Base-by-base conservation (phyloP, 176 grass and related monocot genomes). In the Juncus inflexus region DNA sequence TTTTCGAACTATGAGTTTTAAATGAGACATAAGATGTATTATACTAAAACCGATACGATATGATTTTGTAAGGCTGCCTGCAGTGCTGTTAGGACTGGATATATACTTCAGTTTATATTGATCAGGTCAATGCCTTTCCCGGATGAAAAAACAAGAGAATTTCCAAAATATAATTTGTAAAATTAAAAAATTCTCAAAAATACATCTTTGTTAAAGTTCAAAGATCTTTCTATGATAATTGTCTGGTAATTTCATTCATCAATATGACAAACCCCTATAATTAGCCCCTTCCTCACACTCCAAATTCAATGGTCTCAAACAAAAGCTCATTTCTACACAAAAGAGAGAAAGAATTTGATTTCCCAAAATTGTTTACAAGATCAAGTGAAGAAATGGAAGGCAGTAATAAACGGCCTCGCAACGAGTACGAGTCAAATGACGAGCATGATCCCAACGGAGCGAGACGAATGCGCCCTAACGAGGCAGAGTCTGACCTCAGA, bases 161-260 rank as follows among this genome's bases (percentile, higher is more conserved):
- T 58, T 71, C 67, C 52, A 41, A 35, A 15, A 54, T n/a, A 40
- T 71, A 59, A 71, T 52, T 71, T 71, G 37, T 35, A 57, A 7
- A 58, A 10, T 43, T 70, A 37, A 58, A 70, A 7, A 58, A 9
- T 39, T 58, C 1, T 9, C 5, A 6, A 6, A 15, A 70, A 2
- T 16, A 9, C 15, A 52, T 55, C 55, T 69, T 52, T 8, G 3
- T 71, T 71, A 15, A 71, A 11, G 42, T 71, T 71, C 67, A 35
- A 42, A 35, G 8, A 37, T 58, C 67, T 58, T 71, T 58, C 67
- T 6, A 45, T 45, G 67, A 58, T 57, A 9, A 43, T 59, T 36
- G 1, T 15, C 19, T 58, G 67, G 55, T 13, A 45, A 28, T 3
- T 42, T 70, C 66, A 9, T 19, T 28, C 19, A 42, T 52, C n/a